phyloP scores from a whole-genome alignment of 1,284 basidiomycete species.

The Tilletia caries region DNA sequence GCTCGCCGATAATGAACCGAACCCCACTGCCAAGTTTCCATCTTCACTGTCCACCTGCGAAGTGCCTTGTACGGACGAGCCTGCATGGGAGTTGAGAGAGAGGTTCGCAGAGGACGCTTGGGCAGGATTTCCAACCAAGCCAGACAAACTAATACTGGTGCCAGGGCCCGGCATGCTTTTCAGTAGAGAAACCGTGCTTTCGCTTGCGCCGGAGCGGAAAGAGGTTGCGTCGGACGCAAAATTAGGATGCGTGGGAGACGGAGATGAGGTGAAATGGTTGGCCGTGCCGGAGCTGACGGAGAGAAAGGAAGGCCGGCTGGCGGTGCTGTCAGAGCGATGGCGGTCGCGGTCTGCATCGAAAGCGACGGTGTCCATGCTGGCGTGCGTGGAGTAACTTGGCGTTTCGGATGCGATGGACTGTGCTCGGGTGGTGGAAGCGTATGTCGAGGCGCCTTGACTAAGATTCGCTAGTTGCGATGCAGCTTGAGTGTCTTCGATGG shows the following conservation, averaged over 20 bases:
- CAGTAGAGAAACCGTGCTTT: too few relatives aligned
- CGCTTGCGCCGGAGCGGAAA: too few relatives aligned
- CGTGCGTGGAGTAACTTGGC: too few relatives aligned
- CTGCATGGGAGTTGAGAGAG: background rate
- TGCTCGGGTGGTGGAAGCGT: too few relatives aligned
- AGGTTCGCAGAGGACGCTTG: conserved; percentile 3
- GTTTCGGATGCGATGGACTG: too few relatives aligned
- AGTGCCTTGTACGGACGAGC: background rate
- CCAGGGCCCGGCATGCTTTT: too few relatives aligned
- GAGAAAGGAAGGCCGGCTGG: background rate
- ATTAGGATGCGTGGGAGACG: too few relatives aligned
- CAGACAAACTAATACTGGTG: background rate
- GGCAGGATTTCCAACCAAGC: background rate
- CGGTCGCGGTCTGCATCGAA: background rate
- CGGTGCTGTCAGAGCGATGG: background rate
- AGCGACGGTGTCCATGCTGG: background rate
- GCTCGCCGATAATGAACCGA: background rate
- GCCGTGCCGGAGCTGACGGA: too few relatives aligned
- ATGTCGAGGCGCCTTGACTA: background rate
- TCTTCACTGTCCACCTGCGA: background rate
- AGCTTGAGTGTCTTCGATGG: background rate
- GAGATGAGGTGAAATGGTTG: too few relatives aligned
- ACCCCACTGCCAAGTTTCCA: background rate
- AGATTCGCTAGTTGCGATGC: background rate
- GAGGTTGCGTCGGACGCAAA: too few relatives aligned